Base-by-base conservation (phyloP, 2,329 filamentous ascomycete species). In the Sporothrix euskadiensis region DNA sequence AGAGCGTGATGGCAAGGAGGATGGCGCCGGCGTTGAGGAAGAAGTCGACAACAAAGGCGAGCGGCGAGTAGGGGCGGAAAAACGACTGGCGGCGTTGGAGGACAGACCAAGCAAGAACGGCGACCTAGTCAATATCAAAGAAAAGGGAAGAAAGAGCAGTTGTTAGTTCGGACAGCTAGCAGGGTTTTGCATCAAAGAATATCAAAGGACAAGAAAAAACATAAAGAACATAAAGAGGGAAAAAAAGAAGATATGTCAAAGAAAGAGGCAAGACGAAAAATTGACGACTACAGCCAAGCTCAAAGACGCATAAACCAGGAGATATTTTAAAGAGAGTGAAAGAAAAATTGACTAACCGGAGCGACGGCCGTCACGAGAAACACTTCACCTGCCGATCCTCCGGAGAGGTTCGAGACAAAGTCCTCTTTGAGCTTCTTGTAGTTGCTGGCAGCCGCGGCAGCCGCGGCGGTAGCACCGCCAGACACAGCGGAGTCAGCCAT, bases 341-440 rank as follows among this genome's bases (percentile, higher is more conserved):
- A 59, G 56, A 68, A 22, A 68, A n/a, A n/a, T n/a, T n/a, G 5
- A 81, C 88, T 80, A 88, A 98, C 96, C 79, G 94, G 91, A 80
- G 94, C 93, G 76, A 97, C 91, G 68, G 92, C 88, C 66, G 93
- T 94, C 77, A 98, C 92, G 78, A 89, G 88, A 81, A 94, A 95
- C 83, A 99, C 94, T 81, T 99, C 96, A 77, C 87, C 84, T 75
- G 97, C 90, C 44, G 90, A 88, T 74, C 96, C 94, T 56, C 96
- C 96, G 7, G 91, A 90, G 41, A 97, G 89, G 81, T 94, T 93
- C 72, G 95, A 97, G 79, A 99, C 96, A 81, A 97, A 97, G 80
- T 94, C 94, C 85, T 97, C 94, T 84, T 99, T 99, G 77, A 92
- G 87, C 79, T 92, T 89, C 84, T 98, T 99, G 85, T 98, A 97